Evolutionary conservation across 148 eudicot genomes (phyloP).

Genomic region (Silene latifolia): DNA sequence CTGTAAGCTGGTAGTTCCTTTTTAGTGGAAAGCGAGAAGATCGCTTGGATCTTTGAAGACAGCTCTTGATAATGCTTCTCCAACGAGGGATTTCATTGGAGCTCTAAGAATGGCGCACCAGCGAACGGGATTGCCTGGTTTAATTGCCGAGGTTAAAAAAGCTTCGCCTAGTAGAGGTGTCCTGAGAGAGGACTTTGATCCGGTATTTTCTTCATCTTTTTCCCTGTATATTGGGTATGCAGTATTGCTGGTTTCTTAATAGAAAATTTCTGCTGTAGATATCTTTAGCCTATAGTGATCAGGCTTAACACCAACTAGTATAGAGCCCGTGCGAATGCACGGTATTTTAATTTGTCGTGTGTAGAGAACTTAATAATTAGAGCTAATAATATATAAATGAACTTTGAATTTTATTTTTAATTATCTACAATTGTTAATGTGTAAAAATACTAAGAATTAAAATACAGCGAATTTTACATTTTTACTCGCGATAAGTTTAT

Average conservation of each 20-base stretch:
- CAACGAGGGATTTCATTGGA: conserved; percentile 75
- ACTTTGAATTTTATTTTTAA: too few species aligned
- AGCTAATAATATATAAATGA: too few species aligned
- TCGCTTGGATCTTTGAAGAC: conserved; percentile 54
- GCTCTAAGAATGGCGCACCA: conserved; percentile 64
- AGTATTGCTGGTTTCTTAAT: neutral
- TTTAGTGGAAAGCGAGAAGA: conserved; percentile 62
- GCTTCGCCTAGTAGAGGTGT: conserved; percentile 98
- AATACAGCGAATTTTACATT: too few species aligned
- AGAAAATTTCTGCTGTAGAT: neutral
- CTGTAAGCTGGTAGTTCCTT: conserved; percentile 18
- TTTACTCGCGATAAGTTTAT: too few species aligned
- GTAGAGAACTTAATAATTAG: too few species aligned
- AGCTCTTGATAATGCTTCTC: conserved; percentile 51
- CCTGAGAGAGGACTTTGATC: conserved; percentile 82
- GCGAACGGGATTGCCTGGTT: conserved; percentile 78
- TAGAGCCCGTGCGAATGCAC: too few species aligned
- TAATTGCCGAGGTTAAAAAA: conserved; percentile 98
- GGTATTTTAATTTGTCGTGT: too few species aligned
- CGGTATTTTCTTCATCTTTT: conserved; percentile 42
- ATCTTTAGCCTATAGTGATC: neutral
- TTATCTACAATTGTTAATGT: too few species aligned
- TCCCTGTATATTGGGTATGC: neutral
- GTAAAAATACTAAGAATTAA: too few species aligned
- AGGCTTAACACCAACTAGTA: neutral